Evolutionary conservation across 805 yeast genomes (phyloP), one percentile per base, ranked within the genome.

Genomic region (Saccharomycopsis sp.): DNA sequence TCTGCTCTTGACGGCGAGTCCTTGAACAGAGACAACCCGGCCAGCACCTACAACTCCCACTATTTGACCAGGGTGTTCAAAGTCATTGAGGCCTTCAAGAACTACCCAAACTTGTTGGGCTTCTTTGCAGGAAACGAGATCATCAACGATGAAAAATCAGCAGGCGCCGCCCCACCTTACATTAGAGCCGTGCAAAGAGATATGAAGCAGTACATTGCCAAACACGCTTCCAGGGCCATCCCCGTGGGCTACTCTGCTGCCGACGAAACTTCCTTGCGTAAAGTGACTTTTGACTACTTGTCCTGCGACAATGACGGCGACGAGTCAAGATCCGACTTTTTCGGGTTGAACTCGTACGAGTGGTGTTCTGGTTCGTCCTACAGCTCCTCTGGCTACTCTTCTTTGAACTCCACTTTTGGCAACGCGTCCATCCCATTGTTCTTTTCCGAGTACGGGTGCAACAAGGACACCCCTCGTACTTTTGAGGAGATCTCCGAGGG

Each of bases 161-260:
- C 61, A 44, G 75, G 88, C 0, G 52, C 54, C 20, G 77, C 79
- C 42, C 96, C 96, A 30, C 72, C 75, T 39, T 85, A 82, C 56
- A 74, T 87, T 45, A 80, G 94, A 61, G 95, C 96, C 9, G 80
- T 86, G 26, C 89, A 85, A 58, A 82, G 97, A 58, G 97, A 88
- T 59, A 77, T 86, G 76, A 88, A 85, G 63, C 75, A 73, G 51
- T 88, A 83, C 64, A 80, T 88, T 48, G 63, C 71, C 21, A 64
- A 71, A 42, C 76, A 80, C 52, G 67, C 79, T 13, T 71, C 81
- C 55, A 75, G 96, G 59, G 61, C 76, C 6, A 80, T 88, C 45
- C 96, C 95, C 4, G 95, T 87, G n/a, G 96, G 96, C 25, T 88
- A 88, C 61, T 81, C 95, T 6, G 95, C 96, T 36, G 96, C 96